Conservation (phyloP, 495 filamentous ascomycete species). For the Penicillium subrubescens region DNA sequence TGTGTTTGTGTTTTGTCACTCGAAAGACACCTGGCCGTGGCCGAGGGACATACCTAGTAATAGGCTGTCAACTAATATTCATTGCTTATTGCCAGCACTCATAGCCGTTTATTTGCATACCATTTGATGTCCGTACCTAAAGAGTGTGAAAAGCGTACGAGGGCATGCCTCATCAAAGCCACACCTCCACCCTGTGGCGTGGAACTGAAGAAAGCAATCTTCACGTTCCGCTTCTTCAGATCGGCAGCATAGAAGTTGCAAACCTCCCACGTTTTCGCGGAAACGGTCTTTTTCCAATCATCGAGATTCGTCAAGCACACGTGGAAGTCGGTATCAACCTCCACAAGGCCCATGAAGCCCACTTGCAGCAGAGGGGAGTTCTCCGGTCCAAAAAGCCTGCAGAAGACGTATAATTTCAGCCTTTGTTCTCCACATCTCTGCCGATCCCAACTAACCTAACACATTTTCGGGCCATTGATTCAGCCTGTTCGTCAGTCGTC, state of each 20-base stretch:
- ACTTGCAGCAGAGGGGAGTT: conserved; percentile 74
- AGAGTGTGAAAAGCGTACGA: conserved; percentile 70
- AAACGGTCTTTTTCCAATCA: conserved; percentile 66
- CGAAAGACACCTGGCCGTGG: conserved; percentile 83
- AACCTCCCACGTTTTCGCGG: conserved; percentile 64
- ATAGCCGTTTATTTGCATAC: conserved; percentile 48
- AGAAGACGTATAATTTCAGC: conserved; percentile 17
- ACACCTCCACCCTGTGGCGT: conserved; percentile 90
- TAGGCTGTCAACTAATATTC: neutral
- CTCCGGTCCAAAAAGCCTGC: conserved; percentile 75
- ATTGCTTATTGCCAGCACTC: neutral
- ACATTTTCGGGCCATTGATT: conserved; percentile 83
- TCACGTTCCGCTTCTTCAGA: conserved; percentile 66
- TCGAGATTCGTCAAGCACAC: conserved; percentile 61
- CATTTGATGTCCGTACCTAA: conserved; percentile 73
- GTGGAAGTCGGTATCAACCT: conserved; percentile 69
- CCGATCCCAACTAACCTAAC: conserved; percentile 55
- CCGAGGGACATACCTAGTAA: conserved; percentile 70
- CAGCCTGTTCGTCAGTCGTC: conserved; percentile 78
- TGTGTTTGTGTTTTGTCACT: conserved; percentile 89
- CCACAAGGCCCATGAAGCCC: conserved; percentile 71
- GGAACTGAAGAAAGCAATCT: conserved; percentile 82
- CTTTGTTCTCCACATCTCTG: neutral
- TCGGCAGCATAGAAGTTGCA: conserved; percentile 67
- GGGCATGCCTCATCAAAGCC: conserved; percentile 84